Conservation (phyloP, 495 filamentous ascomycete species). For the Echria macrotheca region DNA sequence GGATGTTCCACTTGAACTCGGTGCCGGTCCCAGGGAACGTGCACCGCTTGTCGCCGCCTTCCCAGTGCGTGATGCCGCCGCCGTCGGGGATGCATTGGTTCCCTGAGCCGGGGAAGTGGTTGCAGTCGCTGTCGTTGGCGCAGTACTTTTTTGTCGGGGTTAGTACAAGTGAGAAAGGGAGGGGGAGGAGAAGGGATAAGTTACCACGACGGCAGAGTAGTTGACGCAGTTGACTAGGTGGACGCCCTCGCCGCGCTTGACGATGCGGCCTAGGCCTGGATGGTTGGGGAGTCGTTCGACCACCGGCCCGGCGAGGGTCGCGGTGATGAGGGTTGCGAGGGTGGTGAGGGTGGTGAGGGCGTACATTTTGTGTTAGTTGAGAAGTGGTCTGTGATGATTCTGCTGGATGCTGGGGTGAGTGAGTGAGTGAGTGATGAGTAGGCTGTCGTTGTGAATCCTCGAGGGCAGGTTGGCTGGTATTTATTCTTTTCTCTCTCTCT, state of each 20-base stretch:
- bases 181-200: not conserved
- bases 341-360: not conserved
- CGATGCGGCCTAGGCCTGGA: not conserved
- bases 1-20: constrained; percentile 12
- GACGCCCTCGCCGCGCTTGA: constrained; percentile 11
- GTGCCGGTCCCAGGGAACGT: constrained; percentile 13
- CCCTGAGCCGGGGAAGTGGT: constrained; percentile 9
- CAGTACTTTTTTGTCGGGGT: constrained; percentile 13
- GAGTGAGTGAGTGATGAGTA: too few relatives aligned
- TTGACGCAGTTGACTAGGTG: constrained; percentile 16
- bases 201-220: constrained; percentile 15
- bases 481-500: too few relatives aligned
- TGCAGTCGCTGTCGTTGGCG: constrained; percentile 16
- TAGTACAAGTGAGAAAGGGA: not conserved
- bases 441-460: too few relatives aligned
- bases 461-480: too few relatives aligned
- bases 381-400: too few relatives aligned
- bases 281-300: not conserved
- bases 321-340: not conserved
- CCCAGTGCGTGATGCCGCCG: constrained; percentile 8
- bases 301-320: not conserved
- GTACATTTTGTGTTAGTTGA: not conserved
- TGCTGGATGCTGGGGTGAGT: too few relatives aligned
- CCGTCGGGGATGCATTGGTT: constrained; percentile 12
- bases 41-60: constrained; percentile 14